Base-by-base conservation (phyloP, 805 yeast species). In the Komagataella populi region DNA sequence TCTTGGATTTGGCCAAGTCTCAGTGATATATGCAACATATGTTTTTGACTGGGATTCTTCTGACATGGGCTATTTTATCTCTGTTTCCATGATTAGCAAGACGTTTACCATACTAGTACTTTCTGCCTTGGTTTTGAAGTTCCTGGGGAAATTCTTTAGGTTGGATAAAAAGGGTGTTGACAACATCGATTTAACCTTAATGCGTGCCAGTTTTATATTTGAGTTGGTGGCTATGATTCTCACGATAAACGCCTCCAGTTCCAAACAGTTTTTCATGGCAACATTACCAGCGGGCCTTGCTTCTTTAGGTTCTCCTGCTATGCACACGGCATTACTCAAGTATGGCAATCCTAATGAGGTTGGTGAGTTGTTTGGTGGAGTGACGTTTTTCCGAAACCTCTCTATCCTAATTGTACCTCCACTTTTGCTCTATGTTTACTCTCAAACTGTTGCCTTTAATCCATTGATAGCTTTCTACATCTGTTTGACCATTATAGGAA, bases 291-390 rank as follows among this genome's bases (percentile, higher is more conserved):
- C 73, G 2, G 64, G 82, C 0, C 59, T 81, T 45, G 77, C 81
- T 1, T 67, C 81, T 0, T 51, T 80, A 3, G 68, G 72, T 1
- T 67, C 77, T 0, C 91, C 93, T 1, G 71, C 82, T 0, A 55
- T 83, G 8, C 83, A 78, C 58, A 71, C 84, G 0, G 56, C 84
- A 1, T 64, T 83, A 8, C 71, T 81, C 51, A 85, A 85, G 61
- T 80, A 81, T 61, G 76, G 73, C 54, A 77, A 79, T 1, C 78
- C 78, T 45, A 70, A 74, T 12, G 73, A 74, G 54, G 71, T 78
- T 4, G 95, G 95, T 16, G 88, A 83, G 62, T 70, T 82, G 16
- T 84, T 83, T 65, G 89, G 91, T 7, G 87, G 83, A 0, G 62
- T 84, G 47, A 78, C 87, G 0, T 61, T 84, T 49, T 60, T 83